phyloP scores from a whole-genome alignment of 164 flowering plant genomes.

The Tetracentron sinense region DNA sequence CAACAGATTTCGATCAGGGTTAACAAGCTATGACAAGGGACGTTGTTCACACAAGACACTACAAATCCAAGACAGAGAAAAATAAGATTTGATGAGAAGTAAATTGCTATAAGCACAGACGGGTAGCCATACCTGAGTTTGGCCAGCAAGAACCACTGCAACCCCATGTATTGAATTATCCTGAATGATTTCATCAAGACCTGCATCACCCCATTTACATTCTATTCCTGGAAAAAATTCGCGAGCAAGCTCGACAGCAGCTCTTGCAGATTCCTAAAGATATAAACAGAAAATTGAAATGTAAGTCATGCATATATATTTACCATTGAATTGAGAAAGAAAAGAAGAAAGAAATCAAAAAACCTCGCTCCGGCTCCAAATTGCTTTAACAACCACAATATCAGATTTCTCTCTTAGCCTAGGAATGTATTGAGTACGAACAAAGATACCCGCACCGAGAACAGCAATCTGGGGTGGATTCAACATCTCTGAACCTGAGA shows the following conservation, averaged over 20 bases:
- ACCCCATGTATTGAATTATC: slow-evolving; percentile 67
- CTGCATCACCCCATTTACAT: slow-evolving; percentile 84
- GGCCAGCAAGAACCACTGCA: slow-evolving; percentile 85
- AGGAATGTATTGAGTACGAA: slow-evolving; percentile 73
- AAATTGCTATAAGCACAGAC: background rate
- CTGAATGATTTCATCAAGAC: slow-evolving; percentile 62
- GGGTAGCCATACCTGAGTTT: slow-evolving; percentile 46
- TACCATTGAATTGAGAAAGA: background rate
- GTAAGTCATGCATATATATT: too few species aligned
- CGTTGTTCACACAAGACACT: background rate
- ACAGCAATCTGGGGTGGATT: slow-evolving; percentile 65
- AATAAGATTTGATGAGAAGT: background rate
- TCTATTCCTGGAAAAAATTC: slow-evolving; percentile 59
- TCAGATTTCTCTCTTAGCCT: slow-evolving; percentile 75
- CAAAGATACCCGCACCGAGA: slow-evolving; percentile 86
- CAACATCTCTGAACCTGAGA: slow-evolving; percentile 23
- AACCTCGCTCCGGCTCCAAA: slow-evolving; percentile 92
- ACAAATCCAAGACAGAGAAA: background rate
- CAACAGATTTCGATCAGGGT: too few species aligned
- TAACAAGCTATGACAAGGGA: background rate
- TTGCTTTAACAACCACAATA: slow-evolving; percentile 45
- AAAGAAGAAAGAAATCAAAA: too few species aligned
- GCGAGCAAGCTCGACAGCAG: slow-evolving; percentile 61
- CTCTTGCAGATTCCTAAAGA: slow-evolving; percentile 72
- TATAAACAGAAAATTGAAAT: slow-evolving; percentile 4